A percentile compares a stretch with the other conserved stretches of the same genome.
Evolutionary conservation across 75 land plant genomes (phyloP).

Genomic region (Cunninghamia lanceolata): DNA sequence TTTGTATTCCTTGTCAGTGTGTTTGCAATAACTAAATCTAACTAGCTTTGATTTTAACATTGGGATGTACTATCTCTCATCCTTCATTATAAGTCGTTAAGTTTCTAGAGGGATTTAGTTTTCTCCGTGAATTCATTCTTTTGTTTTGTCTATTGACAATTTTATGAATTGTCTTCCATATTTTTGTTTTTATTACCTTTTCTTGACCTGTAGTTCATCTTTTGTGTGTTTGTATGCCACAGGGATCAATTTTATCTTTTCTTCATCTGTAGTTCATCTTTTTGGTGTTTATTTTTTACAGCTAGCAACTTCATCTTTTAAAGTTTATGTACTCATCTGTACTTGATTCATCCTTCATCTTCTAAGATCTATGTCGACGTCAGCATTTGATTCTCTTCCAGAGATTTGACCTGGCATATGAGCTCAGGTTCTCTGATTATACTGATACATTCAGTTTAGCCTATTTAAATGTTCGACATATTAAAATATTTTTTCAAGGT

Average conservation of each 20-base stretch:
- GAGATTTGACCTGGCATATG: background rate
- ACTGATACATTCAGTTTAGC: background rate
- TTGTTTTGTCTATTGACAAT: background rate
- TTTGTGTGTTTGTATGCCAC: too few relatives aligned
- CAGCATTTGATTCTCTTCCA: background rate
- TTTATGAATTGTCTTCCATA: background rate
- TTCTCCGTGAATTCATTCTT: background rate
- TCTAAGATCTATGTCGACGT: background rate
- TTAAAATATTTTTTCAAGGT: background rate
- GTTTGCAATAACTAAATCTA: background rate
- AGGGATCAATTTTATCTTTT: background rate
- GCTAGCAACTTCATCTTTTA: background rate
- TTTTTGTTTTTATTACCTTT: background rate
- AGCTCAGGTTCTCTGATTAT: background rate
- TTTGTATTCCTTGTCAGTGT: background rate
- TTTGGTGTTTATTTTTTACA: background rate
- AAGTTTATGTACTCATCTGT: background rate
- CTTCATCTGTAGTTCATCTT: background rate
- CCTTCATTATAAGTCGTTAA: background rate
- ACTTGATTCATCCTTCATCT: background rate
- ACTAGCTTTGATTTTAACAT: background rate
- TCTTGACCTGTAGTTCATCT: background rate
- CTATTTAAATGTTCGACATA: background rate
- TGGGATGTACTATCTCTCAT: background rate
- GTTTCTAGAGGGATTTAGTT: background rate